phyloP scores from a whole-genome alignment of 768 basidiomycete species.

The Naganishia onofrii region DNA sequence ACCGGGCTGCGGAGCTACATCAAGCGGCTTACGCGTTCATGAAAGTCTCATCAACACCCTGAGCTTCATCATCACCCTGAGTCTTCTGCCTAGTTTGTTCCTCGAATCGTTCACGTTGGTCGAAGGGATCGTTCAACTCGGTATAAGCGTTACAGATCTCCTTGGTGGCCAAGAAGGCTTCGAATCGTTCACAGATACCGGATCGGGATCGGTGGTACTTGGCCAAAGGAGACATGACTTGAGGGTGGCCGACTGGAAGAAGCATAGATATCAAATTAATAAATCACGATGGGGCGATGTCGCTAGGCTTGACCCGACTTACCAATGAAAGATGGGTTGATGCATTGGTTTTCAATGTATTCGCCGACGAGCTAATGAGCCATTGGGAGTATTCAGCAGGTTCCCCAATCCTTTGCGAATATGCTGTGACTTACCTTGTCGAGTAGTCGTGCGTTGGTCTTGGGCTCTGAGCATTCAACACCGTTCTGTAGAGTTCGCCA shows the following conservation, averaged over 20 bases:
- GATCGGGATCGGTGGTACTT: conserved; percentile 97
- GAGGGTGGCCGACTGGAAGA: conserved; percentile 84
- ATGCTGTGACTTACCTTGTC: conserved; percentile 67
- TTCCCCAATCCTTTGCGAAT: conserved; percentile 3
- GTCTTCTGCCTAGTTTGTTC: conserved; percentile 91
- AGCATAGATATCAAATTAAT: not conserved
- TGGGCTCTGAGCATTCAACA: conserved; percentile 92
- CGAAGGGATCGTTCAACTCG: conserved; percentile 89
- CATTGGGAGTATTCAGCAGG: not conserved
- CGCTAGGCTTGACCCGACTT: not conserved
- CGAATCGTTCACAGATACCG: conserved; percentile 97
- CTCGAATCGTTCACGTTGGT: conserved; percentile 87
- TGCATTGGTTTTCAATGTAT: conserved; percentile 93
- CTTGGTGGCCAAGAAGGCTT: conserved; percentile 96
- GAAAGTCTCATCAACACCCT: conserved; percentile 93
- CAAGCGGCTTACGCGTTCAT: conserved; percentile 74
- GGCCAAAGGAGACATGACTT: conserved; percentile 98
- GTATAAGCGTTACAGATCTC: conserved; percentile 99
- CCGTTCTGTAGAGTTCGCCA: conserved; percentile 64
- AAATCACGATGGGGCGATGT: not conserved
- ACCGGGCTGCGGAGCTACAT: not conserved
- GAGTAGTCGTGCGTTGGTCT: conserved; percentile 87
- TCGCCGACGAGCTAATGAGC: conserved; percentile 81
- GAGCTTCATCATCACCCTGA: conserved; percentile 95
- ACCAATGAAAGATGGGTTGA: conserved; percentile 87